A percentile compares a stretch with the other conserved stretches of the same genome.
Conservation (phyloP, 805 yeast species). For the Yarrowia hollandica region DNA sequence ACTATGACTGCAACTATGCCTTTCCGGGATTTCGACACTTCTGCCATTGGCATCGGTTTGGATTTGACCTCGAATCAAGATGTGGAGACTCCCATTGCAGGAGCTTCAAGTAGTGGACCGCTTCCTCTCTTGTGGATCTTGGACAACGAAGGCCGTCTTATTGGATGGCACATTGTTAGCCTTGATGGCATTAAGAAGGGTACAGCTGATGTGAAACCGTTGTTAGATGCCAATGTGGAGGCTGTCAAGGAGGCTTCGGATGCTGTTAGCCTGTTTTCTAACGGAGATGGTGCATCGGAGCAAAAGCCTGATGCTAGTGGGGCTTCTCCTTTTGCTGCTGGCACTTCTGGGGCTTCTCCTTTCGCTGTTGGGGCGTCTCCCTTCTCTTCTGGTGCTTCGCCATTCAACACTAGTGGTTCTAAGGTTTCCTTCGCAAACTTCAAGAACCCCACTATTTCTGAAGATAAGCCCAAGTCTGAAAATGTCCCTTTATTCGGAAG, state of each 20-base stretch:
- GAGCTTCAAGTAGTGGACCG: constrained; percentile 58
- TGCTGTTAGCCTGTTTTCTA: constrained; percentile 28
- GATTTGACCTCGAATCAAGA: constrained; percentile 53
- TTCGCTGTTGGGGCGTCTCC: background rate
- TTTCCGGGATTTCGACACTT: constrained; percentile 60
- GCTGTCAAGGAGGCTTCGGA: constrained; percentile 25
- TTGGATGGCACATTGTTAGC: constrained; percentile 67
- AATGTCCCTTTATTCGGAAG: background rate
- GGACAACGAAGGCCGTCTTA: constrained; percentile 61
- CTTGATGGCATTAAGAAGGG: constrained; percentile 49
- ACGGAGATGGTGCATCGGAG: background rate
- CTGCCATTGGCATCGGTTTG: constrained; percentile 67
- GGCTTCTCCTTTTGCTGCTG: background rate
- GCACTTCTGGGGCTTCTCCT: background rate
- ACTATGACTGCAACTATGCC: constrained; percentile 73
- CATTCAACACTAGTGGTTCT: background rate
- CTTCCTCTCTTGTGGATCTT: constrained; percentile 67
- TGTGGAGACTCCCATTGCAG: constrained; percentile 56
- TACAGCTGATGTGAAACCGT: constrained; percentile 36
- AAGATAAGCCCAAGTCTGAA: constrained; percentile 6
- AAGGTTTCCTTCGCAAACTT: constrained; percentile 1
- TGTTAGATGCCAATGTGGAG: constrained; percentile 8
- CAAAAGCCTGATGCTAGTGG: background rate
- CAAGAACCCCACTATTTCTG: background rate
- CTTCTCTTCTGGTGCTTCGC: constrained; percentile 8